These are phyloP conservation scores for Naganishia sp. DNA, from an alignment of 1,284 basidiomycete species.

Conservation along the genomic window DNA sequence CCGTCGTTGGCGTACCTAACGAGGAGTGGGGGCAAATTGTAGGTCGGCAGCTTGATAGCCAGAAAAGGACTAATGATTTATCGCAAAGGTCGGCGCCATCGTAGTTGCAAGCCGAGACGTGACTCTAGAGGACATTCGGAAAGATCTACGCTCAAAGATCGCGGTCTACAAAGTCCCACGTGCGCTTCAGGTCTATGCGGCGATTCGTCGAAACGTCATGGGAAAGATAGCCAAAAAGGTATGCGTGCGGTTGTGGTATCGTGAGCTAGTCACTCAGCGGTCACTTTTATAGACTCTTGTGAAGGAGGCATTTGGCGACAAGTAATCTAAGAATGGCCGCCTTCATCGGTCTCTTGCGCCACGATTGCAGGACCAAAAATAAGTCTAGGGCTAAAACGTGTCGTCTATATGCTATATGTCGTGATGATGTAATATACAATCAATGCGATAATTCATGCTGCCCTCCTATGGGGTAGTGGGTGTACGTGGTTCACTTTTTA, in stretches of 20 bases:
- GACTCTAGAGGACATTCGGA: slow-evolving; percentile 36
- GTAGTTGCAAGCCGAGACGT: slow-evolving; percentile 36
- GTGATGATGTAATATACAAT: slow-evolving; percentile 10
- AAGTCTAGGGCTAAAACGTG: not conserved
- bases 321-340: not conserved
- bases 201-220: slow-evolving; percentile 44
- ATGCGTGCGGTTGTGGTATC: not conserved
- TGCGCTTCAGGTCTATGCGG: slow-evolving; percentile 42
- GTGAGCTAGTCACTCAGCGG: not conserved
- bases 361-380: too few species aligned
- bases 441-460: slow-evolving; percentile 15
- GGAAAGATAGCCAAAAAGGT: slow-evolving; percentile 24
- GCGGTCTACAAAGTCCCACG: slow-evolving; percentile 49
- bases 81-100: slow-evolving; percentile 27
- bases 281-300: not conserved
- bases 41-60: not conserved
- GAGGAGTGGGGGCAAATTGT: slow-evolving; percentile 51
- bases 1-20: slow-evolving; percentile 48
- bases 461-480: slow-evolving; percentile 21
- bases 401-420: slow-evolving; percentile 11
- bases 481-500: slow-evolving; percentile 22
- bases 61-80: too few species aligned
- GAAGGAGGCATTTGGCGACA: not conserved
- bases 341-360: too few species aligned
- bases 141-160: slow-evolving; percentile 40